These are phyloP conservation scores for Malus fusca DNA, from an alignment of 306 rosid species.

Conservation along the genomic window DNA sequence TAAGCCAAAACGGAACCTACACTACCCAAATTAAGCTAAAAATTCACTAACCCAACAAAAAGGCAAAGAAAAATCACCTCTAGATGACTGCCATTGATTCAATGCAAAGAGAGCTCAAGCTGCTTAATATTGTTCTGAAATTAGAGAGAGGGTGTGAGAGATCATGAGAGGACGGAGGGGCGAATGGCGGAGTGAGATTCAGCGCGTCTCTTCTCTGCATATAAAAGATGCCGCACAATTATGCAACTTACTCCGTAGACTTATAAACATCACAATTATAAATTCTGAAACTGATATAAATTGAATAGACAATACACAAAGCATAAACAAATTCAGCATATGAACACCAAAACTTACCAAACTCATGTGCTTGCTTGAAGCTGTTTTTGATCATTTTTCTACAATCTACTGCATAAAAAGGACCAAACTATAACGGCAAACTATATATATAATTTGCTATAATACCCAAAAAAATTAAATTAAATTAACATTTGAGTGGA, in stretches of 20 bases:
- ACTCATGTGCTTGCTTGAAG: constrained; percentile 44
- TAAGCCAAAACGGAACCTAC: no score
- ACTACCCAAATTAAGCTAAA: no score
- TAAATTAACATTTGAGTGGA: background rate
- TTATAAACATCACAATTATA: background rate
- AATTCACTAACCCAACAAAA: no score
- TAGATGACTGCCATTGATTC: no score
- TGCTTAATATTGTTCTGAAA: no score
- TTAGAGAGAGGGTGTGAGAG: no score
- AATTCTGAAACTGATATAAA: background rate
- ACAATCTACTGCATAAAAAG: constrained; percentile 8
- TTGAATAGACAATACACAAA: background rate
- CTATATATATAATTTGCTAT: background rate
- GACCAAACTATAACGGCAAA: background rate
- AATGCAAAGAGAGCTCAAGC: no score
- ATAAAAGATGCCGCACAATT: background rate
- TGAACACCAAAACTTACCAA: constrained; percentile 16
- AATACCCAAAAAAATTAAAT: background rate
- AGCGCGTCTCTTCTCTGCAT: constrained; percentile 43
- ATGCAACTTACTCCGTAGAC: background rate
- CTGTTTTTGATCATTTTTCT: constrained; percentile 25
- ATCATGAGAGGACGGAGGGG: no score
- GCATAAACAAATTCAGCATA: background rate
- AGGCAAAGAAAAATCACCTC: no score
- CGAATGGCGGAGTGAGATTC: constrained; percentile 7